Conservation (phyloP, 2,329 filamentous ascomycete species). For the Fusarium heterosporum region DNA sequence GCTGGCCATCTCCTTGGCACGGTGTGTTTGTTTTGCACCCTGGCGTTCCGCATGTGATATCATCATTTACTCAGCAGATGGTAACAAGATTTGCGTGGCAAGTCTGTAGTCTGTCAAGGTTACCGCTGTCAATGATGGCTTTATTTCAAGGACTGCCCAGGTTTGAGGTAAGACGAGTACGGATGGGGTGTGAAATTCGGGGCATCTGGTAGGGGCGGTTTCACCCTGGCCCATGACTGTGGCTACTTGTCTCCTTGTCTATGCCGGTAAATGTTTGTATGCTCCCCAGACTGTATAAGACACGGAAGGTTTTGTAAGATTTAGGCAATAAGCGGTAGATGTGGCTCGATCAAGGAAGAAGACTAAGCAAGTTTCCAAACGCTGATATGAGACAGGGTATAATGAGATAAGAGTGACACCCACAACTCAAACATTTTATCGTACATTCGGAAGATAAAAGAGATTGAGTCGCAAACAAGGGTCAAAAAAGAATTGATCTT, state of each 20-base stretch:
- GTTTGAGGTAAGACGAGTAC: constrained; percentile 29
- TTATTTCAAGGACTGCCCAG: constrained; percentile 11
- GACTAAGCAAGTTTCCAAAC: constrained; percentile 4
- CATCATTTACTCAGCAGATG: constrained; percentile 12
- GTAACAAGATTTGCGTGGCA: constrained; percentile 9
- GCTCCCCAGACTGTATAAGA: constrained; percentile 10
- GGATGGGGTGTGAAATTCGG: constrained; percentile 43
- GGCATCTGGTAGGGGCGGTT: constrained; percentile 37
- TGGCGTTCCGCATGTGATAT: constrained; percentile 11
- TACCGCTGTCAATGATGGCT: constrained; percentile 9
- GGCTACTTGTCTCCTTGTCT: constrained; percentile 25
- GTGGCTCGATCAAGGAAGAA: constrained; percentile 1
- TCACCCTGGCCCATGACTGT: constrained; percentile 21
- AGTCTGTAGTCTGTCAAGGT: constrained; percentile 19
- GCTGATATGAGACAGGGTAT: constrained; percentile 22
- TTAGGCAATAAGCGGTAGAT: constrained; percentile 10
- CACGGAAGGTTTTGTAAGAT: neutral
- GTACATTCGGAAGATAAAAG: constrained; percentile 21
- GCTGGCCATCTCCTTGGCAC: constrained; percentile 2
- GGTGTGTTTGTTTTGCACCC: constrained; percentile 4
- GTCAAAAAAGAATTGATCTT: neutral
- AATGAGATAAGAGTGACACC: constrained; percentile 25
- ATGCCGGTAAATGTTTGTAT: constrained; percentile 4
- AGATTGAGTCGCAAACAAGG: neutral
- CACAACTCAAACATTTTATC: constrained; percentile 15